Conservation (phyloP, 495 filamentous ascomycete species). For the Neurospora terricola region DNA sequence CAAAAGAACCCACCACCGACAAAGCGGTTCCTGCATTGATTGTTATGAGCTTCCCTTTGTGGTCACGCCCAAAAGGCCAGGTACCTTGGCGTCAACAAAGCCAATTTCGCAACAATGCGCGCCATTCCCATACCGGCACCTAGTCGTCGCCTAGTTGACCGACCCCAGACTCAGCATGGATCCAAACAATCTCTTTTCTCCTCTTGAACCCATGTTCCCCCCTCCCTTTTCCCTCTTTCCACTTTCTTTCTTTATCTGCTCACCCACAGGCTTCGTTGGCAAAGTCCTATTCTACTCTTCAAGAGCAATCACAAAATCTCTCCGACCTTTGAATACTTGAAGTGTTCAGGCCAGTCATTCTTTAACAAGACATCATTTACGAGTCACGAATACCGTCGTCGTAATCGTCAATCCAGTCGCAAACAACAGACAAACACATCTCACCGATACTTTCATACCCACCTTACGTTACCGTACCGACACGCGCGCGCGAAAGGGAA, state of each 20-base stretch:
- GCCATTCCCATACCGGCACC: background rate
- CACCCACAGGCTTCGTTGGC: constrained; percentile 45
- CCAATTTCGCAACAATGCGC: background rate
- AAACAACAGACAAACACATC: constrained; percentile 19
- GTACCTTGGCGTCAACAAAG: background rate
- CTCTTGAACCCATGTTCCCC: constrained; percentile 1
- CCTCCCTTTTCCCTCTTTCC: background rate
- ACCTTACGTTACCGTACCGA: background rate
- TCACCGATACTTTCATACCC: constrained; percentile 10
- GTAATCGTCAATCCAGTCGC: constrained; percentile 1
- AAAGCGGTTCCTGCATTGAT: background rate
- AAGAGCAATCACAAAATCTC: constrained; percentile 5
- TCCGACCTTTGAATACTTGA: constrained; percentile 29
- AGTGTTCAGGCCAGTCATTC: constrained; percentile 32
- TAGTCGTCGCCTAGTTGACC: background rate
- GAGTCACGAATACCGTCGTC: background rate
- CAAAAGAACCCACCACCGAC: background rate
- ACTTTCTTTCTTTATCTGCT: constrained; percentile 9
- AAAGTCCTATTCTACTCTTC: constrained; percentile 33
- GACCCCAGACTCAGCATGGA: background rate
- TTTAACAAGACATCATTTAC: constrained; percentile 2
- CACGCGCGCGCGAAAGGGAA: background rate
- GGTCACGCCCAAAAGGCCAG: background rate
- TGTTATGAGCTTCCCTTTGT: background rate
- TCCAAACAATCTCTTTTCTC: background rate